phyloP scores from a whole-genome alignment of 2,329 filamentous ascomycete genomes.

The Paracoccidioides lutzii region DNA sequence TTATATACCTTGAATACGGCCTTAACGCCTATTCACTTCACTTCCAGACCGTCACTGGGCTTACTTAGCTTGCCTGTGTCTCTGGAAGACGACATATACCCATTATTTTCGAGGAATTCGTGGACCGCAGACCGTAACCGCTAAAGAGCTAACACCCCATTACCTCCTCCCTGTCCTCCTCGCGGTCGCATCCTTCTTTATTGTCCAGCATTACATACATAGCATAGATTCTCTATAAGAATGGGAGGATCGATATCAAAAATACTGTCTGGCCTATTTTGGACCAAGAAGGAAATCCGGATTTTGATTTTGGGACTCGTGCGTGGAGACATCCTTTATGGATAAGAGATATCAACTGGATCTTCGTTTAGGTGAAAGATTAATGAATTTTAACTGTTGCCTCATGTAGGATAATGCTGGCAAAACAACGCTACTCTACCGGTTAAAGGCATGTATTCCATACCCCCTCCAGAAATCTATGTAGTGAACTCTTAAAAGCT shows the following conservation, averaged over 20 bases:
- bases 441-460: slow-evolving; percentile 61
- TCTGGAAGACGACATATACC: slow-evolving; percentile 1
- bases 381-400: not conserved
- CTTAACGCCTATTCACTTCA: not conserved
- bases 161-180: too few species aligned
- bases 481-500: not conserved
- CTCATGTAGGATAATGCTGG: slow-evolving; percentile 76
- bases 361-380: not conserved
- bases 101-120: not conserved
- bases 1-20: not conserved
- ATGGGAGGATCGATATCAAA: slow-evolving; percentile 47
- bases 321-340: slow-evolving; percentile 27
- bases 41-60: not conserved
- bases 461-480: not conserved
- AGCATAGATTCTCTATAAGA: slow-evolving; percentile 11
- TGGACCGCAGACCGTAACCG: not conserved
- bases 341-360: not conserved
- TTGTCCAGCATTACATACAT: not conserved
- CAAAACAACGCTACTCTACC: slow-evolving; percentile 93
- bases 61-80: not conserved
- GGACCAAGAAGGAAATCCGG: slow-evolving; percentile 93
- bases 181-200: not conserved
- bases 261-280: slow-evolving; percentile 57
- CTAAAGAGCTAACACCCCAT: not conserved
- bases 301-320: slow-evolving; percentile 92